These are phyloP conservation scores for Imleria badia DNA, from an alignment of 768 basidiomycete species.

Conservation along the genomic window DNA sequence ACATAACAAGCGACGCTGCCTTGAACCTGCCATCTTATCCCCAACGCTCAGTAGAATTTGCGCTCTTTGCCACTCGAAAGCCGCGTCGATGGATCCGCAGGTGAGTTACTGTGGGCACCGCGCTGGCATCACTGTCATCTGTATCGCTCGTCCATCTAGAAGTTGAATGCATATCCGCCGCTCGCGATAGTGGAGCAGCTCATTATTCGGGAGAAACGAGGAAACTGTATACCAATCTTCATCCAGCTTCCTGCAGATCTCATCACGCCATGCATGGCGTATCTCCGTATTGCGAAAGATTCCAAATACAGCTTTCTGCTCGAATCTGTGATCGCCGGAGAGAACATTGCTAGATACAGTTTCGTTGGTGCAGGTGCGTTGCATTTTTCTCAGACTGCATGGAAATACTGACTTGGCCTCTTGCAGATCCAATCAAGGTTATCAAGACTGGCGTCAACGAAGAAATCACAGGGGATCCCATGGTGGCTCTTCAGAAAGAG, in stretches of 20 bases:
- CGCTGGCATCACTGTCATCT: constrained; percentile 44
- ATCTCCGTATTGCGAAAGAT: constrained; percentile 88
- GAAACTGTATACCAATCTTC: constrained; percentile 93
- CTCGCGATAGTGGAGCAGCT: constrained; percentile 74
- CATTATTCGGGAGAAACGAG: constrained; percentile 75
- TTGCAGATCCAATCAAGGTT: constrained; percentile 86
- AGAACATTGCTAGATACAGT: constrained; percentile 90
- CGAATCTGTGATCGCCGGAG: constrained; percentile 89
- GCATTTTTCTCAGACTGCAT: background rate
- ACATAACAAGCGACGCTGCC: constrained; percentile 5
- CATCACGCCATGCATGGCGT: constrained; percentile 95
- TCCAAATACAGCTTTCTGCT: constrained; percentile 94
- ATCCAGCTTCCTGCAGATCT: constrained; percentile 94
- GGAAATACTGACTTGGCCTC: background rate
- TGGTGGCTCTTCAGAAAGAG: constrained; percentile 80
- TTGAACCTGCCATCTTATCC: background rate
- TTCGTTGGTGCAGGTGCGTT: constrained; percentile 91
- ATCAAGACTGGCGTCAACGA: constrained; percentile 86
- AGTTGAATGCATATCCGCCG: constrained; percentile 66
- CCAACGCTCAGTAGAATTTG: background rate
- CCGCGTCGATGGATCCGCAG: constrained; percentile 47
- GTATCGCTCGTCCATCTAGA: constrained; percentile 56
- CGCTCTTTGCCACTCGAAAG: background rate
- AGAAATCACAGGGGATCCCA: constrained; percentile 84
- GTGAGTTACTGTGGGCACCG: constrained; percentile 30